phyloP scores from a whole-genome alignment of 352 stramenopile genomes.

The Pythium utonaiense region DNA sequence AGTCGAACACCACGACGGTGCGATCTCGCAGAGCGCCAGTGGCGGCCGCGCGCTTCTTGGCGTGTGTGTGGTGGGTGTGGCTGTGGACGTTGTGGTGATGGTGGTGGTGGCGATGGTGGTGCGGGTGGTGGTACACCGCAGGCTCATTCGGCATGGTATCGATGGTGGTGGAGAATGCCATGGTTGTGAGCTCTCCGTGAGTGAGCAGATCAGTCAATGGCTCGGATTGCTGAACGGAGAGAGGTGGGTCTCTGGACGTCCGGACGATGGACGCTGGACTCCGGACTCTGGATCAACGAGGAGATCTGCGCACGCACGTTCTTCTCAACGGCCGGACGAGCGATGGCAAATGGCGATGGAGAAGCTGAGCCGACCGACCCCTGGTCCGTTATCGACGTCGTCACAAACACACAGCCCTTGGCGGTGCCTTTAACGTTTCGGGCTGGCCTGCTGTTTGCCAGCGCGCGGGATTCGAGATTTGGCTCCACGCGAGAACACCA shows the following conservation, averaged over 20 bases:
- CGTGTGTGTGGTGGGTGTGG: constrained; percentile 14
- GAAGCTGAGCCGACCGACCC: background rate
- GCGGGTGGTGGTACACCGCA: constrained; percentile 11
- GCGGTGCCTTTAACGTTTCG: constrained; percentile 2
- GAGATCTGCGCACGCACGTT: constrained; percentile 20
- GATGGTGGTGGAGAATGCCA: constrained; percentile 29
- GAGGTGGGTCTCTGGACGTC: background rate
- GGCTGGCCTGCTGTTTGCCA: background rate
- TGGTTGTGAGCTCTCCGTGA: constrained; percentile 2
- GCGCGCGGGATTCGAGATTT: too few species aligned
- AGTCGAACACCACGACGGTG: constrained; percentile 86
- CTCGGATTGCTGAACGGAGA: background rate
- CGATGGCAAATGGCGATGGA: constrained; percentile 8
- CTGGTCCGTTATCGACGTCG: constrained; percentile 12
- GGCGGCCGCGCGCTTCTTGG: constrained; percentile 16
- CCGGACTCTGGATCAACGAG: background rate
- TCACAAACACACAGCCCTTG: constrained; percentile 17
- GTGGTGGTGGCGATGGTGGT: constrained; percentile 13
- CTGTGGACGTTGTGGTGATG: constrained; percentile 6
- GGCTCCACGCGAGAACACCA: background rate
- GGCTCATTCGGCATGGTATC: constrained; percentile 21
- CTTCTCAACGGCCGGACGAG: constrained; percentile 16
- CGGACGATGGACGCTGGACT: background rate
- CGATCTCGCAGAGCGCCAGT: constrained; percentile 50
- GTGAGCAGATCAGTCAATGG: constrained; percentile 9